These are phyloP conservation scores for Nannochloropsis gaditana DNA, from an alignment of 108 stramenopile genomes.

Conservation along the genomic window DNA sequence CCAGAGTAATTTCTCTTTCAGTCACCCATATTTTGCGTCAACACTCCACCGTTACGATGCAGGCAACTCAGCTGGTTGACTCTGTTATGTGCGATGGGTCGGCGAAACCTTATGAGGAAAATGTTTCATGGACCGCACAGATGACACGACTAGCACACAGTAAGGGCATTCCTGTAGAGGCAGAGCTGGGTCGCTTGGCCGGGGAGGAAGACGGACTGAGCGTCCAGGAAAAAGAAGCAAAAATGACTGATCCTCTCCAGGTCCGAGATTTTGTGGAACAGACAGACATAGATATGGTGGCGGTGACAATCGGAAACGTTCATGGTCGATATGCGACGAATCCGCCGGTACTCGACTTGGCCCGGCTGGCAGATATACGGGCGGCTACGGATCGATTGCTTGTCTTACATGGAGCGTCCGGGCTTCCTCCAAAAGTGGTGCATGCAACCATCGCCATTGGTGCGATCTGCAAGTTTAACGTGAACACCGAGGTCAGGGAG, in stretches of 20 bases:
- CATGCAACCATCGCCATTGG: background rate
- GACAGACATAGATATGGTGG: slow-evolving; percentile 47
- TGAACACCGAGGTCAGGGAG: slow-evolving; percentile 51
- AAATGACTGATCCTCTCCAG: slow-evolving; percentile 49
- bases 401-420: slow-evolving; percentile 52
- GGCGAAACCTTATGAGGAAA: slow-evolving; percentile 31
- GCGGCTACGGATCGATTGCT: slow-evolving; percentile 25
- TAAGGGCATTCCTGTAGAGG: slow-evolving; percentile 43
- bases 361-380: slow-evolving; percentile 37
- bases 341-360: slow-evolving; percentile 40
- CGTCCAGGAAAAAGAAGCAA: slow-evolving; percentile 45
- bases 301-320: slow-evolving; percentile 54
- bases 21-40: too few species aligned
- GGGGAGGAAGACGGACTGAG: slow-evolving; percentile 54
- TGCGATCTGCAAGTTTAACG: slow-evolving; percentile 51
- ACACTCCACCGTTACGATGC: background rate
- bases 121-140: slow-evolving; percentile 37
- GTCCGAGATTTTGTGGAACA: slow-evolving; percentile 40
- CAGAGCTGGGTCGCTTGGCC: slow-evolving; percentile 51
- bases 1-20: too few species aligned
- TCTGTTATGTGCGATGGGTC: slow-evolving; percentile 47
- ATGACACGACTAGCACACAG: slow-evolving; percentile 31
- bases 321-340: slow-evolving; percentile 43
- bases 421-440: slow-evolving; percentile 35
- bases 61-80: background rate